These are phyloP conservation scores for Cytospora schulzeri DNA, from an alignment of 2,329 filamentous ascomycete genomes.

Conservation along the genomic window DNA sequence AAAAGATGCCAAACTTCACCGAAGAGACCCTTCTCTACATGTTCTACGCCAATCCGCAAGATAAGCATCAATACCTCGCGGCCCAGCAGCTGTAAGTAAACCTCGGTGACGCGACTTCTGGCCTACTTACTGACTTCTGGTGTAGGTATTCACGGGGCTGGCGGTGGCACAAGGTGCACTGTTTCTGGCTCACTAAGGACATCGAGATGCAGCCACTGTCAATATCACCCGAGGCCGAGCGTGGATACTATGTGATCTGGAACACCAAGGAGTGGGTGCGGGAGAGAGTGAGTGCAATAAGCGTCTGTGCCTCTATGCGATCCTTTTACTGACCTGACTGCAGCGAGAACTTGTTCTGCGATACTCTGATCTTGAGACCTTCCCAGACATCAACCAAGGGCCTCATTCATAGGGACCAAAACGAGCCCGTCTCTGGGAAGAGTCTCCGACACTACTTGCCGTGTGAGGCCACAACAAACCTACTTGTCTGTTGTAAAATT, in stretches of 20 bases:
- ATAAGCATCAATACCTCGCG: conserved; percentile 64
- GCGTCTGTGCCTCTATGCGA: neutral
- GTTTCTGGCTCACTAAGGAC: conserved; percentile 69
- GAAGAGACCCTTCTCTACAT: conserved; percentile 72
- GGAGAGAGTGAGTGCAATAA: conserved; percentile 55
- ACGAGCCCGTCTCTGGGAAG: conserved; percentile 1
- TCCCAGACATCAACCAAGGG: conserved; percentile 24
- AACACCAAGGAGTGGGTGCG: conserved; percentile 64
- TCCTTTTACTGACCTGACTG: conserved; percentile 26
- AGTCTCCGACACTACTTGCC: conserved; percentile 1
- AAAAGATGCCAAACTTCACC: conserved; percentile 67
- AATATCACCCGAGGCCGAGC: conserved; percentile 60
- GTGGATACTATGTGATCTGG: conserved; percentile 69
- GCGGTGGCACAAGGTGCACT: conserved; percentile 69
- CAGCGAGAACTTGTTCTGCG: conserved; percentile 63
- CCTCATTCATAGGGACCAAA: conserved; percentile 23
- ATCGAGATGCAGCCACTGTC: conserved; percentile 65
- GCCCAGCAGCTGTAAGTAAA: conserved; percentile 61
- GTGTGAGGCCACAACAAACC: neutral
- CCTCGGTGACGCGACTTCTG: neutral
- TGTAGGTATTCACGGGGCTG: conserved; percentile 63
- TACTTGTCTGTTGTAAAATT: neutral
- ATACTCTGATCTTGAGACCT: conserved; percentile 63
- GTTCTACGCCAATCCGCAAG: conserved; percentile 67
- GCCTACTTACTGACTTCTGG: neutral